phyloP scores from a whole-genome alignment of 495 filamentous ascomycete genomes.

The Poronia punctata region DNA sequence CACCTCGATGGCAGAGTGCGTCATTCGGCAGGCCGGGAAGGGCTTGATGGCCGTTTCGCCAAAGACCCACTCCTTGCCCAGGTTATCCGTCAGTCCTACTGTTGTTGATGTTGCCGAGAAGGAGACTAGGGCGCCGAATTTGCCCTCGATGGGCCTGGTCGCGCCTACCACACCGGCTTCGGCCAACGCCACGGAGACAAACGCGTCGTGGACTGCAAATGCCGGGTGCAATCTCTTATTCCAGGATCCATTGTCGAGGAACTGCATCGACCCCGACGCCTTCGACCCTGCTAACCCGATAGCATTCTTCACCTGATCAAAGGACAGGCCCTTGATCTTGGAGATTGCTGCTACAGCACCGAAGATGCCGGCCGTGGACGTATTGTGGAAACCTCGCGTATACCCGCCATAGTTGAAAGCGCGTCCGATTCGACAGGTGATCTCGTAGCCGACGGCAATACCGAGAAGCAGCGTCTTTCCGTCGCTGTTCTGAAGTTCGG shows the following conservation, averaged over 20 bases:
- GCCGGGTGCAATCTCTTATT: constrained; percentile 14
- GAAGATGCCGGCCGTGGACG: constrained; percentile 7
- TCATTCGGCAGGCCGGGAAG: constrained; percentile 5
- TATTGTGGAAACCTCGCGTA: constrained; percentile 9
- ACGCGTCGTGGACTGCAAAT: constrained; percentile 14
- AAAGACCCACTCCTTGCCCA: constrained; percentile 9
- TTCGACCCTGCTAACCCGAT: constrained; percentile 11
- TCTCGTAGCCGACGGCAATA: constrained; percentile 13
- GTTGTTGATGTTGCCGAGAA: constrained; percentile 4
- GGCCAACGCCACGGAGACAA: constrained; percentile 9
- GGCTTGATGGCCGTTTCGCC: constrained; percentile 9
- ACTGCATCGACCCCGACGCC: constrained; percentile 13
- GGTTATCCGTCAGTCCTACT: not conserved
- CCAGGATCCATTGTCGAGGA: constrained; percentile 14
- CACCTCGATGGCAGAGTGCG: constrained; percentile 6
- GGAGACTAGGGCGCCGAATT: constrained; percentile 4
- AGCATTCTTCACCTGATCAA: constrained; percentile 5
- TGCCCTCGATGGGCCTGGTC: constrained; percentile 10
- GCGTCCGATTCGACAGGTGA: constrained; percentile 7
- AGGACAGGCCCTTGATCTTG: constrained; percentile 3
- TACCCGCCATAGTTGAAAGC: constrained; percentile 5
- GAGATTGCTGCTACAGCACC: constrained; percentile 7
- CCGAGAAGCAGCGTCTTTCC: constrained; percentile 6
- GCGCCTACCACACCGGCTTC: constrained; percentile 11
- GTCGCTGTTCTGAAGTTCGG: constrained; percentile 2